Percentiles rank a stretch among this genome's conserved stretches.
Evolutionary conservation across 441 rosid genomes (phyloP).

Genomic region (Viola pubescens): DNA sequence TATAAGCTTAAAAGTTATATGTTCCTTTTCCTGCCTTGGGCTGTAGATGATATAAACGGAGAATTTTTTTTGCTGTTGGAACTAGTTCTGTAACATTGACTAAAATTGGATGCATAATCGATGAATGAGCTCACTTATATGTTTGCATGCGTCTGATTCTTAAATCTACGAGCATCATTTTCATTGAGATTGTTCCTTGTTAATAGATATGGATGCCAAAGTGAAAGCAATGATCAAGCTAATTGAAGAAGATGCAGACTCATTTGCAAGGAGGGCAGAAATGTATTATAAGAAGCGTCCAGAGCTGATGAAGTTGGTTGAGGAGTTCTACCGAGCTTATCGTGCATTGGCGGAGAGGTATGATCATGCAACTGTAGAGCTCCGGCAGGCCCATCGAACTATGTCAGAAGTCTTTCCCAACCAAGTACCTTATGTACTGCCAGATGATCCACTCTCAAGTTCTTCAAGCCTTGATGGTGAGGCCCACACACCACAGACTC

Average conservation of each 20-base stretch:
- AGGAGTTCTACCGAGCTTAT: conserved; percentile 93
- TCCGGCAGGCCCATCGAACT: conserved; percentile 91
- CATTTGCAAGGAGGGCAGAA: conserved; percentile 97
- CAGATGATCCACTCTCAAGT: conserved; percentile 54
- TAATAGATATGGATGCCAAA: conserved; percentile 81
- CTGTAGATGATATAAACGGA: not conserved
- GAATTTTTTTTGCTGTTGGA: not conserved
- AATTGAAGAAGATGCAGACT: conserved; percentile 98
- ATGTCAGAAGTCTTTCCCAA: conserved; percentile 92
- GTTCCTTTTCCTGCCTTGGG: not conserved
- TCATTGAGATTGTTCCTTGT: conserved; percentile 5
- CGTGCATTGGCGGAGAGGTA: conserved; percentile 98
- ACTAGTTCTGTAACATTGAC: too few relatives aligned
- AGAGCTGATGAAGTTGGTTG: conserved; percentile 92
- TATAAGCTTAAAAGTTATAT: not conserved
- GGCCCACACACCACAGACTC: conserved; percentile 58
- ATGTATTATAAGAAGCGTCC: conserved; percentile 98
- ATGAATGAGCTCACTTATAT: too few relatives aligned
- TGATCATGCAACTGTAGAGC: conserved; percentile 87
- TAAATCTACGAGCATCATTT: not conserved
- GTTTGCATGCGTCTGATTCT: not conserved
- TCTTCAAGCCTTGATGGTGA: conserved; percentile 41
- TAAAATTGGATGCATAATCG: too few relatives aligned
- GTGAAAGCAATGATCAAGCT: conserved; percentile 96
- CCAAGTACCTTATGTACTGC: conserved; percentile 55